These are phyloP conservation scores for Periconia sp. DNA, from an alignment of 2,329 filamentous ascomycete species.

Conservation along the genomic window DNA sequence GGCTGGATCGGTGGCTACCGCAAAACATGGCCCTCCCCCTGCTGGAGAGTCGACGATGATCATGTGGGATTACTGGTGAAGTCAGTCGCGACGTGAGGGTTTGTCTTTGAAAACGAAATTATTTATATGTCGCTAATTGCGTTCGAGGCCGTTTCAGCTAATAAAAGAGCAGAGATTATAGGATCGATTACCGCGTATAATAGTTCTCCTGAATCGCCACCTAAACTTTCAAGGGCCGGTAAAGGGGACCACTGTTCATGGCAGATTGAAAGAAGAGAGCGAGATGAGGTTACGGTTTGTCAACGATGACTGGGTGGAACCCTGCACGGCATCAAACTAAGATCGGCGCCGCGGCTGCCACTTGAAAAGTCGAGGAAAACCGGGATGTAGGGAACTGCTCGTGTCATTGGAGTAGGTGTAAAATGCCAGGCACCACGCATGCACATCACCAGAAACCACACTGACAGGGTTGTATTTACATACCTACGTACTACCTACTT, in stretches of 20 bases:
- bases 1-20: not conserved
- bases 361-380: not conserved
- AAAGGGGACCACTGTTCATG: slow-evolving; percentile 14
- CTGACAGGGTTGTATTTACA: too few species aligned
- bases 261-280: slow-evolving; percentile 8
- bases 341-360: slow-evolving; percentile 2
- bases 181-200: too few species aligned
- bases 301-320: slow-evolving; percentile 5
- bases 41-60: too few species aligned
- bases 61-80: too few species aligned
- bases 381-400: too few species aligned
- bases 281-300: slow-evolving; percentile 1
- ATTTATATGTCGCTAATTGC: slow-evolving; percentile 9
- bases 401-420: too few species aligned
- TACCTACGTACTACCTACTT: too few species aligned
- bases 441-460: too few species aligned
- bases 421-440: too few species aligned
- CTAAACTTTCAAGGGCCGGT: slow-evolving; percentile 26
- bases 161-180: too few species aligned
- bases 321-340: slow-evolving; percentile 10
- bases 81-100: not conserved
- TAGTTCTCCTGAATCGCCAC: slow-evolving; percentile 8
- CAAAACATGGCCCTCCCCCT: too few species aligned
- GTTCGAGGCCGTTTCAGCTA: slow-evolving; percentile 29
- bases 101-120: slow-evolving; percentile 16